phyloP scores from a whole-genome alignment of 2,329 filamentous ascomycete species.

The Claviceps arundinis region DNA sequence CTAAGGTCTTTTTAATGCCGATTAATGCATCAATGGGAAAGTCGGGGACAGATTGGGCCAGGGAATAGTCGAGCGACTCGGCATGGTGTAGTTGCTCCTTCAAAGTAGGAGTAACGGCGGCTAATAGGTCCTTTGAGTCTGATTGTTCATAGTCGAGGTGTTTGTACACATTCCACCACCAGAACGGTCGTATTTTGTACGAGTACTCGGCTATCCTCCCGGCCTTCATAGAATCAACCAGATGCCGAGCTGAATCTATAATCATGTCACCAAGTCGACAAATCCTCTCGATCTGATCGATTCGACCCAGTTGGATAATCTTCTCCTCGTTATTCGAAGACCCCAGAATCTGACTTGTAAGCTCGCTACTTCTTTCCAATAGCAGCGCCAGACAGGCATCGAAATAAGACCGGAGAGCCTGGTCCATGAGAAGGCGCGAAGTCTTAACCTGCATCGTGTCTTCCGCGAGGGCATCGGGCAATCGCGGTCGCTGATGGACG shows the following conservation, averaged over 20 bases:
- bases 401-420: conserved; percentile 19
- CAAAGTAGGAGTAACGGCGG: conserved; percentile 14
- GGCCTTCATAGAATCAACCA: conserved; percentile 21
- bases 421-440: conserved; percentile 17
- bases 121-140: conserved; percentile 17
- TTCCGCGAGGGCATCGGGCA: conserved; percentile 19
- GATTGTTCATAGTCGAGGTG: conserved; percentile 18
- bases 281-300: conserved; percentile 10
- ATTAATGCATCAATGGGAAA: conserved; percentile 20
- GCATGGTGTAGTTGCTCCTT: conserved; percentile 17
- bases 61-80: conserved; percentile 18
- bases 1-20: conserved; percentile 16
- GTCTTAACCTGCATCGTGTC: conserved; percentile 19
- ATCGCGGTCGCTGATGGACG: conserved; percentile 13
- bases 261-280: conserved; percentile 21
- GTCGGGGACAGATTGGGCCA: conserved; percentile 22
- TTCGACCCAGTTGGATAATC: conserved; percentile 5
- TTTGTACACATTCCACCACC: conserved; percentile 27
- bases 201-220: conserved; percentile 20
- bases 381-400: conserved; percentile 14
- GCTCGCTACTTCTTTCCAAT: conserved; percentile 9
- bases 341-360: conserved; percentile 8
- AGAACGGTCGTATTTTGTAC: conserved; percentile 23
- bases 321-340: conserved; percentile 3
- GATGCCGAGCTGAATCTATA: conserved; percentile 23